A percentile compares a stretch with the other conserved stretches of the same genome.
Evolutionary conservation across 2,329 filamentous ascomycete species (phyloP).

Genomic region (Colletotrichum sidae): DNA sequence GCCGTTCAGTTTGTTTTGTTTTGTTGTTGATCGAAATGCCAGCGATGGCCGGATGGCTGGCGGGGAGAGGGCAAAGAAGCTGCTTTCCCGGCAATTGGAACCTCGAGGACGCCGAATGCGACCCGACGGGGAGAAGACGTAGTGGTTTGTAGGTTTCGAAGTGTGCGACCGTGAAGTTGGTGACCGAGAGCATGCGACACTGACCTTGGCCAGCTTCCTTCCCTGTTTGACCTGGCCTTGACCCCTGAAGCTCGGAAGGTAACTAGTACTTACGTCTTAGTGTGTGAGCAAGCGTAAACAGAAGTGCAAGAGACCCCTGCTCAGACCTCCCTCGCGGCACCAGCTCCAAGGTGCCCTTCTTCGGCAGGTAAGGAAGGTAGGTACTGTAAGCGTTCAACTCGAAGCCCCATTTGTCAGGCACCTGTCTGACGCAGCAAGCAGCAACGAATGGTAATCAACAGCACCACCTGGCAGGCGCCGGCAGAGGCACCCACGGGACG

Average conservation of each 20-base stretch:
- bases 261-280: background rate
- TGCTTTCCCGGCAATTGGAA: background rate
- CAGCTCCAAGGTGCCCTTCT: conserved; percentile 33
- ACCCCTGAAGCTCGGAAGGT: conserved; percentile 22
- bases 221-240: conserved; percentile 29
- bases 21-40: background rate
- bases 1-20: conserved; percentile 7
- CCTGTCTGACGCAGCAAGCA: conserved; percentile 26
- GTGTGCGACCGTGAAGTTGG: conserved; percentile 33
- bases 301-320: conserved; percentile 1
- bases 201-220: conserved; percentile 28
- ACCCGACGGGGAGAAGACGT: conserved; percentile 1
- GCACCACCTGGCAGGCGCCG: conserved; percentile 16
- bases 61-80: background rate
- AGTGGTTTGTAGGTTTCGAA: background rate
- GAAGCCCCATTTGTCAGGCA: conserved; percentile 35
- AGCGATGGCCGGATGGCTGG: conserved; percentile 10
- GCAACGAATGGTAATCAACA: background rate
- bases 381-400: background rate
- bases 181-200: conserved; percentile 25
- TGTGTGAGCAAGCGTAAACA: fast-evolving
- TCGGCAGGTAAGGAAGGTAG: conserved; percentile 3
- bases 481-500: conserved; percentile 44
- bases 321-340: background rate
- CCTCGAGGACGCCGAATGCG: too few species aligned